Evolutionary conservation across 2,329 filamentous ascomycete genomes (phyloP), one percentile per base, ranked within the genome.

Genomic region (Colletotrichum agaves): DNA sequence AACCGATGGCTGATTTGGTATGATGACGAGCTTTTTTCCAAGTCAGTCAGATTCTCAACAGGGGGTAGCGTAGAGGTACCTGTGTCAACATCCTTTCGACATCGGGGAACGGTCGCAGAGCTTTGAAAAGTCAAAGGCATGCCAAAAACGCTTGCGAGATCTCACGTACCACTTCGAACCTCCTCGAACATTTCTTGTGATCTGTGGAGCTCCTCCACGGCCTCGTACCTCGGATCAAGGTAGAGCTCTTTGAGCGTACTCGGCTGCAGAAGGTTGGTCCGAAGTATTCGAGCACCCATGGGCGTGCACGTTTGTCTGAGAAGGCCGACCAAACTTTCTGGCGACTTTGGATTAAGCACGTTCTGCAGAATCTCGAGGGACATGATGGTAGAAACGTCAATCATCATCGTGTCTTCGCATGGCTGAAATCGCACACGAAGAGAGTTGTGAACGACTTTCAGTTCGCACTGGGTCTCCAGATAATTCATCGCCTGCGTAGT

Each of bases 361-460:
- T 98, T 99, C 73, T 97, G 93, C 27, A 98, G 91, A 5, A 99
- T 85, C 76, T 99, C 96, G 3, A 99, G 83, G 0, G 93, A 93
- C 41, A 90, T 87, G 31, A 98, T 93, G 0, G 94, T 97, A 0
- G 93, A 91, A 2, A 96, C 85, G 74, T 98, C 95, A 72, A 98
- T 97, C 87, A 97, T 93, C 94, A 98, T 97, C 0, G 93, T 93
- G 23, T 95, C 92, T 75, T 97, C 93, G 0, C 93, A 94, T 1
- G 94, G 91, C 73, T 95, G 91, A 72, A 97, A 98, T 70, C 89
- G 91, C 74, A 98, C 91, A 3, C 93, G 89, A 35, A 98, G 85
- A 19, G 94, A 94, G 75, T 96, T 91, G n/a, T 86, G 83, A 3
- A 89, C 85, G 75, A 97, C 96, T 0, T 85, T 88, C 67, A 91